These are phyloP conservation scores for Ceratocystis smalleyi DNA, from an alignment of 2,329 filamentous ascomycete species.

Conservation along the genomic window DNA sequence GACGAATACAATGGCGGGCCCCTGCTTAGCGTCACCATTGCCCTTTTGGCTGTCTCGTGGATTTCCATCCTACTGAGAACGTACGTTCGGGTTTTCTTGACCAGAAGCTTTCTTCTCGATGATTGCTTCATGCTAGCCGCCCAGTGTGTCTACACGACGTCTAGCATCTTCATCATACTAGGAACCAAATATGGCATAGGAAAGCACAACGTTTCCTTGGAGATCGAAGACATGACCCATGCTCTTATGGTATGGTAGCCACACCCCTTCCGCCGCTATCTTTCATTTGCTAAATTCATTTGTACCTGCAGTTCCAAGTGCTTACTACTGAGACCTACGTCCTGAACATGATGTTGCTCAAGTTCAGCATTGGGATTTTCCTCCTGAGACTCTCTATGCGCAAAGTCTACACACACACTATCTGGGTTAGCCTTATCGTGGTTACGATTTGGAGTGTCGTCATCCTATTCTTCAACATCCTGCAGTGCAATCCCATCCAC, in stretches of 20 bases:
- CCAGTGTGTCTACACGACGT: constrained; percentile 32
- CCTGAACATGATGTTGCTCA: constrained; percentile 40
- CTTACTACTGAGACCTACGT: constrained; percentile 36
- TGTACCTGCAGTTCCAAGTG: constrained; percentile 31
- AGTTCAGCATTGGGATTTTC: constrained; percentile 39
- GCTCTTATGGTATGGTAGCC: constrained; percentile 29
- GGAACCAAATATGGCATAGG: constrained; percentile 32
- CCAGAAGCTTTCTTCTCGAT: constrained; percentile 33
- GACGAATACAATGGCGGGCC: constrained; percentile 27
- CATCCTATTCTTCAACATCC: constrained; percentile 38
- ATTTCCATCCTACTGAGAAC: constrained; percentile 29
- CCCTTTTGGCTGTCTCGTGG: constrained; percentile 29
- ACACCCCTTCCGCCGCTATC: background rate
- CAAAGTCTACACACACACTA: constrained; percentile 33
- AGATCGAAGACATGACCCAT: constrained; percentile 27
- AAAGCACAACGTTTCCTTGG: constrained; percentile 32
- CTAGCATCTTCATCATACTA: constrained; percentile 31
- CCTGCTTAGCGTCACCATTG: constrained; percentile 25
- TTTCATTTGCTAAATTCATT: background rate
- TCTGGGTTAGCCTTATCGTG: constrained; percentile 31
- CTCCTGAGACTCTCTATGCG: constrained; percentile 33
- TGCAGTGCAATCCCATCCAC: constrained; percentile 35
- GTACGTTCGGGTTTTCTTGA: constrained; percentile 31
- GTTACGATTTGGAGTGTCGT: constrained; percentile 32
- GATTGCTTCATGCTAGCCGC: constrained; percentile 38